Percentiles rank a stretch among this genome's conserved stretches.
phyloP scores from a whole-genome alignment of 1,284 basidiomycete genomes.

The Sporisorium graminicola region DNA sequence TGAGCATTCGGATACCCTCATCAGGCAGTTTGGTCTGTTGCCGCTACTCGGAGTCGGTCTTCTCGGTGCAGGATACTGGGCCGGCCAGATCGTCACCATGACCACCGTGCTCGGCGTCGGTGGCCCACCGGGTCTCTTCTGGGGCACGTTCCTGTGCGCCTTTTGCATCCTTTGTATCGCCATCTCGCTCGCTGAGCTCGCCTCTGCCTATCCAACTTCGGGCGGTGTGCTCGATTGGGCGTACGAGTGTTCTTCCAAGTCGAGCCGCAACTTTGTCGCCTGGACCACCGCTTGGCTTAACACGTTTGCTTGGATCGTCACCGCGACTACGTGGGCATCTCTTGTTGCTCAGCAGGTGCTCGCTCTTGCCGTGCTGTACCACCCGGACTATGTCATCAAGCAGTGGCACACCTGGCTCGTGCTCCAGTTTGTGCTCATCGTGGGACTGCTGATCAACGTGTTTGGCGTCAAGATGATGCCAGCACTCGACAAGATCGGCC shows the following conservation, averaged over 20 bases:
- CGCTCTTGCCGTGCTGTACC: constrained; percentile 31
- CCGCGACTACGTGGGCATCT: constrained; percentile 32
- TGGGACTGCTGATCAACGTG: constrained; percentile 26
- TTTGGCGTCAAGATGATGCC: constrained; percentile 42
- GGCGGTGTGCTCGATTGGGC: constrained; percentile 39
- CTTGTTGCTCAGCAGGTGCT: constrained; percentile 37
- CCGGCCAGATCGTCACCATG: constrained; percentile 40
- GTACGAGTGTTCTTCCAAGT: constrained; percentile 31
- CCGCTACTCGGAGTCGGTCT: constrained; percentile 34
- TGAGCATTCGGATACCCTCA: constrained; percentile 17
- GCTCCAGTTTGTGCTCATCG: constrained; percentile 26
- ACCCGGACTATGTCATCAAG: constrained; percentile 36
- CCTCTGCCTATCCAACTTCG: constrained; percentile 31
- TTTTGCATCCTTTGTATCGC: constrained; percentile 39
- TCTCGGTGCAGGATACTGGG: constrained; percentile 41
- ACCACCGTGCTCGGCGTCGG: constrained; percentile 32
- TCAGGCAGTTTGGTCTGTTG: constrained; percentile 36
- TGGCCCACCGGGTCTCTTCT: constrained; percentile 34
- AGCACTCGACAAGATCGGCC: constrained; percentile 31
- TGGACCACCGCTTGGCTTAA: constrained; percentile 43
- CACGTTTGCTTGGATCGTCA: constrained; percentile 42
- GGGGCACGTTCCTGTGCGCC: constrained; percentile 31
- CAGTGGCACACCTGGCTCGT: constrained; percentile 42
- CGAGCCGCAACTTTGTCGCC: constrained; percentile 34
- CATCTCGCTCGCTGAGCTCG: constrained; percentile 37